A percentile compares a stretch with the other conserved stretches of the same genome.
phyloP scores from a whole-genome alignment of 1,284 basidiomycete genomes.

The Puccinia coronata region DNA sequence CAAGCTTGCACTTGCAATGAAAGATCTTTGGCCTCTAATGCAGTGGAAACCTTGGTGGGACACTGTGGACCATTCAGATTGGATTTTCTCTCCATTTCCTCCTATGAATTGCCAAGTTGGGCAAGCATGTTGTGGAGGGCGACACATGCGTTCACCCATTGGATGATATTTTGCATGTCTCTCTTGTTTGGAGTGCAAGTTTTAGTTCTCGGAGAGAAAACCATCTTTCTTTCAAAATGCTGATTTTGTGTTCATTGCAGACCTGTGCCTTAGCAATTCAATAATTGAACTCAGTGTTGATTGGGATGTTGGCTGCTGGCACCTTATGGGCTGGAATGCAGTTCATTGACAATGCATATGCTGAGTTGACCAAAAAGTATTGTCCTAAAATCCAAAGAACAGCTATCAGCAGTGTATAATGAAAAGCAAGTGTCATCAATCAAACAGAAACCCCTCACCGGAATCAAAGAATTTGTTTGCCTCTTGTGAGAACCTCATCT shows the following conservation, averaged over 20 bases:
- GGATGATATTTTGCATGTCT: not conserved
- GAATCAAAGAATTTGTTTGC: not conserved
- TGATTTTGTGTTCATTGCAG: constrained; percentile 1
- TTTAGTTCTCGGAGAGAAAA: not conserved
- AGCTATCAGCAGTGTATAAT: not conserved
- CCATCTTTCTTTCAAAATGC: constrained; percentile 1
- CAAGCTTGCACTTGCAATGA: too few species aligned
- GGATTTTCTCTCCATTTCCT: not conserved
- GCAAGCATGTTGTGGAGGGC: not conserved
- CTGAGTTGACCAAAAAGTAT: constrained; percentile 15
- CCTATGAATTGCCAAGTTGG: not conserved
- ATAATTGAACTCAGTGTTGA: constrained; percentile 19
- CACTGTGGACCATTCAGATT: not conserved
- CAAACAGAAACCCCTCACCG: not conserved
- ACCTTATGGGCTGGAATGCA: not conserved
- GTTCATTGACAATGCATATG: not conserved
- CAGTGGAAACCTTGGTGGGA: too few species aligned
- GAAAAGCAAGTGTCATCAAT: too few species aligned
- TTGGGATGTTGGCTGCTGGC: not conserved
- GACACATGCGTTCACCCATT: not conserved
- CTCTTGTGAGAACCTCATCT: not conserved
- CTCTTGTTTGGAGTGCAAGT: not conserved
- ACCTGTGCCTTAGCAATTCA: constrained; percentile 15
- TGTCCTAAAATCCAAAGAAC: not conserved
- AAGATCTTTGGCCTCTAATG: too few species aligned